Base-by-base conservation (phyloP, 441 rosid species). In the Arabidopsis hybrid region DNA sequence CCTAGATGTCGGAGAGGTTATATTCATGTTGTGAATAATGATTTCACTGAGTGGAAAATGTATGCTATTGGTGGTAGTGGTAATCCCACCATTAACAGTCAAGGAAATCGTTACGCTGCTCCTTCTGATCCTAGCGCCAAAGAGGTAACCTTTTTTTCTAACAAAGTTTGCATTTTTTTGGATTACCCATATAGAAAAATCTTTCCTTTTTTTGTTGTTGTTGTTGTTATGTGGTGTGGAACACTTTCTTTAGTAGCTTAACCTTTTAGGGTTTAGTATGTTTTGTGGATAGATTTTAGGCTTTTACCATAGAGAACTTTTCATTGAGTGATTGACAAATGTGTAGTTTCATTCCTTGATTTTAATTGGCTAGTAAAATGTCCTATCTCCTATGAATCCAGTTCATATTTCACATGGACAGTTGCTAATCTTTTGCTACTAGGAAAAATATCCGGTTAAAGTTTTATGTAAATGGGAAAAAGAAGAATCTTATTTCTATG, bases 11-110 rank as follows among this genome's bases (percentile, higher is more conserved):
- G 97, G 43, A 82, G 86, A 21, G 97, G 97, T 2, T 92, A 88
- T 17, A 92, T 92, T 52, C 97, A 92, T 67, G 96, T 92, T 7
- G 97, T 88, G 5, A 90, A 92, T 60, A 92, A 92, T 39, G 94
- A 92, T 71, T 92, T 90, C 66, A 85, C 88, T 0, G 71, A 81
- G 4, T 92, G 97, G 97, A 82, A 88, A 75, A 92, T 92, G 93
- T 92, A 92, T 73, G 96, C 97, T 0, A 90, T 92, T 65, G 97
- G 97, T n/a, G 96, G 97, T 13, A 92, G 97, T 71, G 97, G 86
- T 3, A 87, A 78, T 63, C 97, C 97, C 3, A 92, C 97, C 7
- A 88, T 90, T 65, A 92, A 92, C 52, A 92, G 97, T 40, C 97
- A 92, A 67, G 97, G 96, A 18, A 92, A 92, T 81, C 96, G 97